Base-by-base conservation (phyloP, 2,329 filamentous ascomycete genomes). In the Sporothrix brasiliensis region DNA sequence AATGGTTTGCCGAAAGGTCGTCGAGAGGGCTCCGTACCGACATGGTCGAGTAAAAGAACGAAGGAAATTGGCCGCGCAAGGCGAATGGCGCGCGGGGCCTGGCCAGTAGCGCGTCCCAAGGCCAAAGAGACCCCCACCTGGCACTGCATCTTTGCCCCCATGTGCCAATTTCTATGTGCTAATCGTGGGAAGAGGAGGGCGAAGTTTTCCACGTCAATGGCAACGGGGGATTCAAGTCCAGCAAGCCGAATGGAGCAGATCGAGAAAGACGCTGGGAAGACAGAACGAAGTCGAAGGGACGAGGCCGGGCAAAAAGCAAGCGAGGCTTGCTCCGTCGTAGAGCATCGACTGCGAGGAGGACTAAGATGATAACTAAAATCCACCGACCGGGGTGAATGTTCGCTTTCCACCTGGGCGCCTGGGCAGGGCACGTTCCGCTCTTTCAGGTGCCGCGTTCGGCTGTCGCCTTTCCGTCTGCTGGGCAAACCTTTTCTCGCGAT, bases 81-180 rank as follows among this genome's bases (percentile, higher is more conserved):
- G 44, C 60, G 44, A n/a, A 44, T 63, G 58, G 58, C 61, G 60
- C 58, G 60, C 61, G 61, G 61, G 61, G 61, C 61, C 44, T 44
- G 44, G 61, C 44, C 47, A 49, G 60, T 41, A 63, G 60, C 30
- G 41, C 60, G 60, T 30, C 60, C 60, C 39, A 49, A 19, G 58
- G 6, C 54, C 24, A 54, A 34, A 52, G 6, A 52, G 50, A 27
- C 60, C 21, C 44, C 44, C 44, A 65, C 61, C 30, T 47, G 24
- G 19, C 21, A 63, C 41, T 63, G 34, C 34, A 61, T 21, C 7
- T 60, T 41, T 16, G 19, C 19, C 30, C 58, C 24, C 60, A 65
- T 61, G 44, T 50, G 44, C 61, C 27, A 66, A 44, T 65, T 50
- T 63, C 24, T 34, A 65, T 65, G 61, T 65, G 61, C 61, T 65